Conservation (phyloP, 345 rosid genomes). For the Kernera saxatilis region DNA sequence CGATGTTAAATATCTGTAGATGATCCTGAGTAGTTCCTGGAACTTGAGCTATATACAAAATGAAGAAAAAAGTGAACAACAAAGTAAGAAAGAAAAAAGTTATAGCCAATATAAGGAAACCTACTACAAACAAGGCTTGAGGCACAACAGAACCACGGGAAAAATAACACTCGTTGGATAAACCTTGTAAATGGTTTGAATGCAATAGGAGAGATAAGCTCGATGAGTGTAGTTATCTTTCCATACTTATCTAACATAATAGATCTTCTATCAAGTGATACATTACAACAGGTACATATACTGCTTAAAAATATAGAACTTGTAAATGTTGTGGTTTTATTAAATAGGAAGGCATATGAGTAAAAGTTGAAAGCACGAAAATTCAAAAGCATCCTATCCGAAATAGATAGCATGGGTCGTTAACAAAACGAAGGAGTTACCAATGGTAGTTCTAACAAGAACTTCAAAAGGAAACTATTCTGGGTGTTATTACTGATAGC, state of each 20-base stretch:
- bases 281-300: background rate
- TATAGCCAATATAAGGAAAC: background rate
- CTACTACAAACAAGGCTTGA: background rate
- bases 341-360: background rate
- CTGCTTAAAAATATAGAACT: background rate
- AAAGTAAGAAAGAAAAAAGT: background rate
- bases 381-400: background rate
- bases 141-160: background rate
- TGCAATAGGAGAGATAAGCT: background rate
- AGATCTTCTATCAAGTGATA: background rate
- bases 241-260: background rate
- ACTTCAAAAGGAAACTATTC: background rate
- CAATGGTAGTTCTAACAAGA: background rate
- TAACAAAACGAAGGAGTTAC: background rate
- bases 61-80: background rate
- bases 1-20: slow-evolving; percentile 96
- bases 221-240: background rate
- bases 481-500: background rate
- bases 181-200: background rate
- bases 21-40: slow-evolving; percentile 97
- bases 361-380: background rate
- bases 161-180: background rate
- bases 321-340: background rate
- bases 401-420: background rate
- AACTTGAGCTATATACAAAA: slow-evolving; percentile 70